A percentile compares a stretch with the other conserved stretches of the same genome.
These are phyloP conservation scores for Fusarium sublunatum DNA, from an alignment of 2,329 filamentous ascomycete species.

Conservation along the genomic window DNA sequence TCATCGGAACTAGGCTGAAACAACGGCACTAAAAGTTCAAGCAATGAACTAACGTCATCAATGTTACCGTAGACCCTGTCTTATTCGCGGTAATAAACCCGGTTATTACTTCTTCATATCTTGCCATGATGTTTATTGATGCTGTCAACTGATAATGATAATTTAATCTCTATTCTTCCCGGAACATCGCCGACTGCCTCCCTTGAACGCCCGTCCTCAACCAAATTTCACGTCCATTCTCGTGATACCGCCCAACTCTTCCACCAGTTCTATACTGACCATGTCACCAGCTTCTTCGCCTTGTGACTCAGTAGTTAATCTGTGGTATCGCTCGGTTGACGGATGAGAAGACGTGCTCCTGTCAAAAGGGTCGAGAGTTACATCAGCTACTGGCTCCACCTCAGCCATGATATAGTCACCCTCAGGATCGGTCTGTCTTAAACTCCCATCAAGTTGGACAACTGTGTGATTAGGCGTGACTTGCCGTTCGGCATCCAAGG, in stretches of 20 bases:
- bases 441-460: conserved; percentile 49
- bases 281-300: conserved; percentile 38
- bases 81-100: conserved; percentile 37
- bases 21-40: conserved; percentile 27
- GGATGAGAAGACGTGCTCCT: conserved; percentile 7
- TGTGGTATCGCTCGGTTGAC: conserved; percentile 26
- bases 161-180: conserved; percentile 27
- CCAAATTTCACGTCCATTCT: conserved; percentile 55
- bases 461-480: conserved; percentile 32
- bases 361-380: conserved; percentile 18
- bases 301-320: conserved; percentile 27
- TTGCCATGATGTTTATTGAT: conserved; percentile 38
- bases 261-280: conserved; percentile 49
- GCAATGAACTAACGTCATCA: conserved; percentile 37
- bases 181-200: conserved; percentile 22
- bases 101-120: conserved; percentile 19
- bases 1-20: conserved; percentile 43
- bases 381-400: conserved; percentile 7
- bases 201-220: conserved; percentile 23
- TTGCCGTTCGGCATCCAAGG: conserved; percentile 42
- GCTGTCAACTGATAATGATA: conserved; percentile 30
- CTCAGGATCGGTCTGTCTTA: conserved; percentile 48
- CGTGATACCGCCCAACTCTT: conserved; percentile 52
- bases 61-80: conserved; percentile 22
- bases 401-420: conserved; percentile 48